These are phyloP conservation scores for Mortierella sp. DNA, from an alignment of 371 early-diverging fungal genomes.

Conservation along the genomic window DNA sequence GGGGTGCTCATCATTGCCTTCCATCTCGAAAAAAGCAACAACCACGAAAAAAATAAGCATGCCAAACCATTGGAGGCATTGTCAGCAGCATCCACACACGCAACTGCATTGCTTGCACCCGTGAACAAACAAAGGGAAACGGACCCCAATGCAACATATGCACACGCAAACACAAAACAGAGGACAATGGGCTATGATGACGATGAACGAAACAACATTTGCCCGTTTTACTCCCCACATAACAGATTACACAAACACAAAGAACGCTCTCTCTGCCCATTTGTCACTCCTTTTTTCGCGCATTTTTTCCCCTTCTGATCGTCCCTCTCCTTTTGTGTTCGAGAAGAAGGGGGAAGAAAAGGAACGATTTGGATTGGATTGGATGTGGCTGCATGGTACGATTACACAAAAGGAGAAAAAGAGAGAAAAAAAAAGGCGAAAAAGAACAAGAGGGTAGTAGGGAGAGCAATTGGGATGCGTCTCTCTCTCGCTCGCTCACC, in stretches of 20 bases:
- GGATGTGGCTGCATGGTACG: conserved; percentile 2
- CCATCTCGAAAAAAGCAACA: conserved; percentile 1
- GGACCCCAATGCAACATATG: conserved; percentile 3
- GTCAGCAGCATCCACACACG: background rate
- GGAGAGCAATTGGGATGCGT: conserved; percentile 1
- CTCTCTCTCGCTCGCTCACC: background rate
- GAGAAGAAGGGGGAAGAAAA: background rate
- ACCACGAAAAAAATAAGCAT: background rate
- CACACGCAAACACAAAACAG: background rate
- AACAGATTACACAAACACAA: background rate
- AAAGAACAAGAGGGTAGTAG: background rate
- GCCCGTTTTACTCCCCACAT: too few species aligned
- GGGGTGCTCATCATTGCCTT: background rate
- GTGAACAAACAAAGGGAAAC: conserved; percentile 5
- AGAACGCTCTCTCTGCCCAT: conserved; percentile 2
- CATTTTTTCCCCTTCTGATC: background rate
- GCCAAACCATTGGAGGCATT: background rate
- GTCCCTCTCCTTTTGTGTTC: background rate
- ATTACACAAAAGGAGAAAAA: too few species aligned
- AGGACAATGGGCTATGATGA: background rate
- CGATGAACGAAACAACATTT: too few species aligned
- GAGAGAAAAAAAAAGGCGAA: too few species aligned
- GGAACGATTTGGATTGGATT: background rate
- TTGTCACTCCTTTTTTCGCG: background rate
- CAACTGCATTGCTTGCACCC: background rate